phyloP scores from a whole-genome alignment of 2,329 filamentous ascomycete genomes.

The Stagonosporopsis cucurbitacearum region DNA sequence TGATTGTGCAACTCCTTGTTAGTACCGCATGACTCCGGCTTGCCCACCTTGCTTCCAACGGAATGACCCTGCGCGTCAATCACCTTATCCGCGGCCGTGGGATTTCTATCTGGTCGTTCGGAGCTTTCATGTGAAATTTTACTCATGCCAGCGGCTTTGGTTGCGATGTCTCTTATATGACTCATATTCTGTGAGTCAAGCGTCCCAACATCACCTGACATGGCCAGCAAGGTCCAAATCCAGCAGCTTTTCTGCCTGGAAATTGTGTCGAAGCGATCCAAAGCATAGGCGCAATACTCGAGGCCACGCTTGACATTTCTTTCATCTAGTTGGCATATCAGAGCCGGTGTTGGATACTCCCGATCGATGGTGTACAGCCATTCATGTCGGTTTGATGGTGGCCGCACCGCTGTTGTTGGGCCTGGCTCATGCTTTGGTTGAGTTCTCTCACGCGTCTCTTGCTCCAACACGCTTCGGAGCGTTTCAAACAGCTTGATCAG shows the following conservation, averaged over 20 bases:
- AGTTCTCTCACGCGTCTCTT: conserved; percentile 61
- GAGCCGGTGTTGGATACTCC: conserved; percentile 54
- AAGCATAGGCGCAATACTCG: conserved; percentile 66
- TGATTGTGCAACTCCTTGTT: not conserved
- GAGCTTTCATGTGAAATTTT: conserved; percentile 35
- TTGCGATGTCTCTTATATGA: conserved; percentile 78
- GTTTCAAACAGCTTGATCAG: conserved; percentile 69
- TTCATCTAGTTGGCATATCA: conserved; percentile 65
- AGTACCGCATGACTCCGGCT: not conserved
- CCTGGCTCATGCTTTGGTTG: conserved; percentile 12
- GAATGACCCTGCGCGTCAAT: not conserved
- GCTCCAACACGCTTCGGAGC: conserved; percentile 68
- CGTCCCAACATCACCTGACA: conserved; percentile 75
- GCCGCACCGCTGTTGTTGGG: conserved; percentile 11
- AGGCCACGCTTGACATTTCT: conserved; percentile 71
- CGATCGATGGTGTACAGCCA: conserved; percentile 41
- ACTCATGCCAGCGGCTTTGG: conserved; percentile 71
- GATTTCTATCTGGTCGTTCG: conserved; percentile 1
- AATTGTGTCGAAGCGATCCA: conserved; percentile 65
- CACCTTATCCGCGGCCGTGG: not conserved
- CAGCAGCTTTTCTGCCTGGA: conserved; percentile 75
- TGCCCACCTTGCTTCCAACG: not conserved
- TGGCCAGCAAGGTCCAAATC: conserved; percentile 83
- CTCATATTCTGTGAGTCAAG: conserved; percentile 78
- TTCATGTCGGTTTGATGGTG: conserved; percentile 46